Evolutionary conservation across 768 basidiomycete genomes (phyloP), one percentile per base, ranked within the genome.

Genomic region (Pulveroboletus sp.): DNA sequence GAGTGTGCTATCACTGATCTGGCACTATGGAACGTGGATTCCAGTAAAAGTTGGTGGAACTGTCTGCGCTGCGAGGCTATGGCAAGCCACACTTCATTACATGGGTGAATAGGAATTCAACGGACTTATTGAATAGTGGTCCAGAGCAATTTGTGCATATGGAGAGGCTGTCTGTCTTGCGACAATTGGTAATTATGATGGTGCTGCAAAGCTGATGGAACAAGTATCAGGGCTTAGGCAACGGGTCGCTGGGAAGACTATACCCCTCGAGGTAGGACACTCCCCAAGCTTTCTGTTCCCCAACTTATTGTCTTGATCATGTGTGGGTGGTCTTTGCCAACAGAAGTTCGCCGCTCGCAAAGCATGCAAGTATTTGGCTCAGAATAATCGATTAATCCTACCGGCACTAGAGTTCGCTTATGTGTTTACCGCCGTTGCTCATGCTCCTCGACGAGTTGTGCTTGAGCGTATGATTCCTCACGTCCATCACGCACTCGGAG

Each of bases 271-370:
- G 72, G 83, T 82, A 48, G 43, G 73, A 57, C 33, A 17, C 26
- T 15, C 6, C 17, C 17, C 17, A 9, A 18, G 0, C 8, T 8
- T 10, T 64, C 7, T 8, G 8, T 35, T 26, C 30, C 21, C 42
- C 36, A 46, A 46, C n/a, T 33, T 36, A 21, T 33, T 47, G 32
- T 24, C 14, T 35, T 15, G 26, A 17, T 31, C n/a, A n/a, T 43
- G 21, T 21, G 11, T 24, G 17, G 18, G 8, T 26, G 46, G 18
- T 41, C 30, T 6, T 21, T 47, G 17, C 17, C 8, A 1, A 39
- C 64, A 91, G 83, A 96, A 96, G 84, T 89, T 88, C 51, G 80
- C 84, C 40, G 83, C 89, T 1, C 82, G 93, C 35, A 93, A 93
- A 70, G 82, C 90, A 3, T 81, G 89, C 43, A 97, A 95, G 67